Evolutionary conservation across 2,329 filamentous ascomycete genomes (phyloP), one percentile per base, ranked within the genome.

Genomic region (Xylariaceae sp.): DNA sequence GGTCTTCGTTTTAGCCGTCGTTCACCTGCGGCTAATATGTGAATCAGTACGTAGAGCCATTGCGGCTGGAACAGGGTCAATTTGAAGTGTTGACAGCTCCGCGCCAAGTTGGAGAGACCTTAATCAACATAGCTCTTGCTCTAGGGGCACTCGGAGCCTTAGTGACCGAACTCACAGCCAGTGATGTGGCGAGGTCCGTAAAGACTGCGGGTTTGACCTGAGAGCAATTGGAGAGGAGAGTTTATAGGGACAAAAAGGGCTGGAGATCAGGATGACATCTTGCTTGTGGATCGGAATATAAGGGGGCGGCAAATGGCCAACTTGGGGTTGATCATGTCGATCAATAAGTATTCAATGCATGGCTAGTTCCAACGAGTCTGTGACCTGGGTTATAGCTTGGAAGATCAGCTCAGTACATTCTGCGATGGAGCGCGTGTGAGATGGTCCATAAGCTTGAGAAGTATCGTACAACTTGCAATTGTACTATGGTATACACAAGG

Each of bases 1-100:
- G 49, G 45, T 51, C 45, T 58, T 50, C 24, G 44, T 60, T 60
- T 60, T 60, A 60, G 58, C 58, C 58, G 58, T 21, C 23, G 54
- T 39, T 14, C 21, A 58, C 49, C 49, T 51, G 37, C 58, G 58
- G 58, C 58, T 60, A 60, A 60, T 60, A 28, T 60, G 53, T 31
- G 45, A 40, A 43, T 33, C 21, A 36, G 26, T 40, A 26, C 29
- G 40, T 36, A 40, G 46, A 50, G 31, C 41, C 33, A 33, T 41
- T 40, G 36, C 46, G 46, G 43, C 31, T 55, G 47, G 23, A 26
- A 26, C 26, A 56, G 23, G 24, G 12, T 28, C 45, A 60, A 60
- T 58, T 40, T 60, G 49, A 44, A 37, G 43, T 33, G 26, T 37
- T 23, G 36, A 39, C 48, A 11, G 51, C 53, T 60, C 58, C 54